These are phyloP conservation scores for Ormosia emarginata DNA, from an alignment of 306 rosid species.

Conservation along the genomic window DNA sequence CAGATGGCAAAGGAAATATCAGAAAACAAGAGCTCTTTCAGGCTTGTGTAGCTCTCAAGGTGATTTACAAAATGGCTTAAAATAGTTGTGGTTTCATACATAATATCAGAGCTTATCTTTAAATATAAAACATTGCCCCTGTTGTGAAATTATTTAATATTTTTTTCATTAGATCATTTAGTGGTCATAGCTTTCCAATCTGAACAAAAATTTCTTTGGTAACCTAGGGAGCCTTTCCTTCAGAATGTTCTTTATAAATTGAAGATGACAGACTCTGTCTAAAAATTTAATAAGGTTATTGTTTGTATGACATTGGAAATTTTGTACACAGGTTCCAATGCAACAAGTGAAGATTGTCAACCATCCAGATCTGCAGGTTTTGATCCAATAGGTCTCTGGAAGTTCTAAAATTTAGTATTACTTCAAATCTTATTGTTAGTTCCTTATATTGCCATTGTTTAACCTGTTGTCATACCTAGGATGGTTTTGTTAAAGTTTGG, in stretches of 20 bases:
- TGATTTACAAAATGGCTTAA: conserved; percentile 28
- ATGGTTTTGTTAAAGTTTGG: conserved; percentile 89
- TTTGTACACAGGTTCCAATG: conserved; percentile 54
- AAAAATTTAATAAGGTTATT: neutral
- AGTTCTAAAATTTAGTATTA: neutral
- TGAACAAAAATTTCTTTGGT: neutral
- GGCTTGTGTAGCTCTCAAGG: conserved; percentile 86
- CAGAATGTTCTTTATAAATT: neutral
- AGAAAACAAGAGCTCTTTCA: conserved; percentile 75
- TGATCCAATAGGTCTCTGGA: conserved; percentile 31
- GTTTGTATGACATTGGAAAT: conserved; percentile 25
- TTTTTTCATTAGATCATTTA: neutral
- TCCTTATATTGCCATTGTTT: conserved; percentile 22
- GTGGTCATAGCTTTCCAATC: conserved; percentile 10
- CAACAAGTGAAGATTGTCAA: conserved; percentile 67
- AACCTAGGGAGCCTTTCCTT: neutral
- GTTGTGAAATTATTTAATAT: neutral
- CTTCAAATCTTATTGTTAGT: conserved; percentile 12
- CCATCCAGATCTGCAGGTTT: conserved; percentile 89
- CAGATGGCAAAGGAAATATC: conserved; percentile 66
- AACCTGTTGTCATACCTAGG: conserved; percentile 45
- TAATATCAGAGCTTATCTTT: neutral
- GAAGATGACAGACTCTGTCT: neutral
- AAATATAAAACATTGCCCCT: neutral
- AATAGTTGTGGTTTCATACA: conserved; percentile 4